Evolutionary conservation across 1,284 basidiomycete genomes (phyloP).

Genomic region (Cutaneotrichosporon sp.): DNA sequence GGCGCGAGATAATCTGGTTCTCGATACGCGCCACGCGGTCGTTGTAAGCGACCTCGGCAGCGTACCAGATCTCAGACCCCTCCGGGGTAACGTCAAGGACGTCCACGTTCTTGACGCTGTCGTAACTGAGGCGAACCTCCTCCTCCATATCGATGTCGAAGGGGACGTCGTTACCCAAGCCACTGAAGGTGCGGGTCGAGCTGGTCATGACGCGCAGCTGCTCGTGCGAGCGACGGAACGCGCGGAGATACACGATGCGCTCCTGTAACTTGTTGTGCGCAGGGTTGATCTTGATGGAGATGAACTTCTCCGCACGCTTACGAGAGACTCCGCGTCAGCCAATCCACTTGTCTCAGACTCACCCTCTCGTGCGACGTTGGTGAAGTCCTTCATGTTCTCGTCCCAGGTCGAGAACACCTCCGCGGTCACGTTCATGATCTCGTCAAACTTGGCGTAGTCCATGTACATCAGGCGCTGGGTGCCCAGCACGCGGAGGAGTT

Average conservation of each 20-base stretch:
- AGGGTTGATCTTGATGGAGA: conserved; percentile 92
- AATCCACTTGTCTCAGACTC: neutral
- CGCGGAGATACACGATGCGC: conserved; percentile 79
- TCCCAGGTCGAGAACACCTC: conserved; percentile 94
- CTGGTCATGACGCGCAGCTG: conserved; percentile 97
- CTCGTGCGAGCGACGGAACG: conserved; percentile 96
- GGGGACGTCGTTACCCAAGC: conserved; percentile 63
- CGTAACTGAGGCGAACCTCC: conserved; percentile 92
- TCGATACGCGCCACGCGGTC: conserved; percentile 96
- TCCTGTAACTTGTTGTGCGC: conserved; percentile 92
- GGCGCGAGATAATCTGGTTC: conserved; percentile 93
- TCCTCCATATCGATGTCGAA: conserved; percentile 91
- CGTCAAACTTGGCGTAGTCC: conserved; percentile 91
- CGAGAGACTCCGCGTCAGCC: conserved; percentile 64
- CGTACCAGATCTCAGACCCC: conserved; percentile 96
- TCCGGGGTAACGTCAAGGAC: conserved; percentile 91
- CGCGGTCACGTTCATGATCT: conserved; percentile 72
- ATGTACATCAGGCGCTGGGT: conserved; percentile 89
- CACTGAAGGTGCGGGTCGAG: conserved; percentile 82
- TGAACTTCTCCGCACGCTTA: conserved; percentile 89
- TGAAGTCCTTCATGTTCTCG: conserved; percentile 96
- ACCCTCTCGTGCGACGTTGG: conserved; percentile 86
- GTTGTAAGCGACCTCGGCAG: conserved; percentile 96
- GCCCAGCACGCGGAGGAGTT: conserved; percentile 85
- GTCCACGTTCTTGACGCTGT: conserved; percentile 92